These are phyloP conservation scores for Xylaria sp. DNA, from an alignment of 2,329 filamentous ascomycete species.

Conservation along the genomic window DNA sequence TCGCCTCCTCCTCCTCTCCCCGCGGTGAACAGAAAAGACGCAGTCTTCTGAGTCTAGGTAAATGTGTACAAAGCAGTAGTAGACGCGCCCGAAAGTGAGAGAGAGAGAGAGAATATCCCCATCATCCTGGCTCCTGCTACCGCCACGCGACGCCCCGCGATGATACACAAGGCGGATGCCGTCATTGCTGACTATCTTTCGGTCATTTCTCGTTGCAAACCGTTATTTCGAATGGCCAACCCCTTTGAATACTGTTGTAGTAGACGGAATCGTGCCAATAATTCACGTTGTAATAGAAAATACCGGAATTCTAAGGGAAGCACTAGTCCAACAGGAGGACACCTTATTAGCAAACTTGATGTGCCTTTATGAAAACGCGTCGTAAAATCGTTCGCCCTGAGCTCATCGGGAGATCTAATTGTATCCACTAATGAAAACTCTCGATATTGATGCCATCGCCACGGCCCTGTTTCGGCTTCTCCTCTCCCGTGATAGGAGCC, in stretches of 20 bases:
- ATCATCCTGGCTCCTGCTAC: neutral
- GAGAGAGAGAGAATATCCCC: neutral
- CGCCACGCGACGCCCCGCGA: neutral
- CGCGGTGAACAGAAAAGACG: neutral
- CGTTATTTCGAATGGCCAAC: neutral
- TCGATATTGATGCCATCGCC: conserved; percentile 17
- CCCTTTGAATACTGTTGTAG: too few species aligned
- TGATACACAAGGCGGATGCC: neutral
- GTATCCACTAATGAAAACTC: conserved; percentile 5
- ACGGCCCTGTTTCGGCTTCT: conserved; percentile 33
- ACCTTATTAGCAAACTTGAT: neutral
- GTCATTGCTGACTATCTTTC: neutral
- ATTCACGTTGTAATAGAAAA: conserved; percentile 16
- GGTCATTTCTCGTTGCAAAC: conserved; percentile 8
- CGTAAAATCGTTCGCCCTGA: conserved; percentile 14
- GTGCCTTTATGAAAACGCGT: conserved; percentile 6
- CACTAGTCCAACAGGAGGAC: conserved; percentile 19
- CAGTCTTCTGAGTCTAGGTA: neutral
- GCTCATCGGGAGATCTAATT: neutral
- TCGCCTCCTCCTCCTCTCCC: neutral
- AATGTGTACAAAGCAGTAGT: conserved; percentile 10
- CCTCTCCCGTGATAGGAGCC: conserved; percentile 42
- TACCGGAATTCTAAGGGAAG: conserved; percentile 18
- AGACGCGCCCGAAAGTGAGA: neutral
- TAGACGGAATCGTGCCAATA: conserved; percentile 20